Evolutionary conservation across 768 basidiomycete genomes (phyloP), one percentile per base, ranked within the genome.

Genomic region (Lentinula boryana): DNA sequence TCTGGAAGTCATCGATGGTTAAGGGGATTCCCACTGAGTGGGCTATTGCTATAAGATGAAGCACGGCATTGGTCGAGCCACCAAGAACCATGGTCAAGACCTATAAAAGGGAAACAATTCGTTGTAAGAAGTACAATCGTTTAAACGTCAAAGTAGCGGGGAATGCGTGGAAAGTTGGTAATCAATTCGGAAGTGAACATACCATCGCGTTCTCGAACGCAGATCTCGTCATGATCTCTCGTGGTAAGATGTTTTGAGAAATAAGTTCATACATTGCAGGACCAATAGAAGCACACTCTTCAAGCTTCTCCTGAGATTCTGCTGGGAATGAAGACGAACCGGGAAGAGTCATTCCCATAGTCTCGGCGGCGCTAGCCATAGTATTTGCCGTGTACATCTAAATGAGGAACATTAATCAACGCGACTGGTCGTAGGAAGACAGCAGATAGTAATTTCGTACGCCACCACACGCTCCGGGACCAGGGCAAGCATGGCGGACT

Each of bases 141-240:
- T 49, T 59, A 36, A 49, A 49, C 21, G 44, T 15, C n/a, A 35
- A 51, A 48, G 62, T 10, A 59, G 56, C 8, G 13, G 35, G 15
- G 46, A 10, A 5, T 32, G 32, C 53, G n/a, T n/a, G 31, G 41
- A 44, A 61, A 51, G 32, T n/a, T 38, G 43, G 10, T 15, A 27
- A 33, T 31, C 27, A 16, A 54, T 60, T 56, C 41, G n/a, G 58
- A 55, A 52, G 50, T 57, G 61, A 9, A 65, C 70, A 53, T 74
- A 93, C 96, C 85, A 98, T 95, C 4, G 97, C 96, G 74, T 98
- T 98, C 76, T 98, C 97, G 67, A 98, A 98, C 9, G 97, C 95
- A 18, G 89, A 84, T 9, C 89, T 85, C 16, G 95, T 98, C 96
- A 98, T 98, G 74, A 99, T 98, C 68, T 98, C 89, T 54, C 91